Conservation (phyloP, 169 alveolate genomes). For the Plasmodium fragile region DNA sequence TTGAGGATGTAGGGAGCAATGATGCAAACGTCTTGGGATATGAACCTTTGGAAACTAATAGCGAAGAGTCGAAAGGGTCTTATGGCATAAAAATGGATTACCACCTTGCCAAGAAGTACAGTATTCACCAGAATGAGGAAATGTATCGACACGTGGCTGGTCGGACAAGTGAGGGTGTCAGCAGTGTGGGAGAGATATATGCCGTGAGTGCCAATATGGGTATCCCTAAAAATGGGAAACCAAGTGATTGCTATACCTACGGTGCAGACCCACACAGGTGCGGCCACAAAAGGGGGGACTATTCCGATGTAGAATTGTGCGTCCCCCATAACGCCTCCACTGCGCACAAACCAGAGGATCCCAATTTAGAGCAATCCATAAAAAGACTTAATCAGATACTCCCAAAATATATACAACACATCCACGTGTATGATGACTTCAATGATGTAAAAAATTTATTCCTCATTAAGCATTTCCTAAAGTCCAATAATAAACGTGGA, state of each 20-base stretch:
- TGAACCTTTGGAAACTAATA: background rate
- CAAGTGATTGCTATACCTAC: background rate
- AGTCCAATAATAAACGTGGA: background rate
- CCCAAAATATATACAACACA: slow-evolving; percentile 42
- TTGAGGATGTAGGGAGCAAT: background rate
- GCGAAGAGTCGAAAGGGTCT: background rate
- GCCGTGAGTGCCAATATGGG: background rate
- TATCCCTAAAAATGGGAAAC: background rate
- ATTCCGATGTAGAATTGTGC: background rate
- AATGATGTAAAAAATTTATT: slow-evolving; percentile 16
- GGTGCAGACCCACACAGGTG: background rate
- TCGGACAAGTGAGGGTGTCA: background rate
- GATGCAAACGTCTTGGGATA: background rate
- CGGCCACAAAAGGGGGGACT: background rate
- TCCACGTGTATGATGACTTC: slow-evolving; percentile 10
- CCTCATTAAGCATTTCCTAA: slow-evolving; percentile 8
- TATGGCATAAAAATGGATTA: background rate
- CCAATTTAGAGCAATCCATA: slow-evolving; percentile 8
- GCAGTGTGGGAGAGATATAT: background rate
- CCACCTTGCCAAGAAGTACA: slow-evolving; percentile 4
- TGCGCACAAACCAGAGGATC: background rate
- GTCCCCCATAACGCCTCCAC: background rate
- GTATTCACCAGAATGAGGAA: slow-evolving; percentile 10
- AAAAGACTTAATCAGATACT: slow-evolving; percentile 1
- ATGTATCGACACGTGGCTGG: slow-evolving; percentile 10